Conservation (phyloP, 2,329 filamentous ascomycete species). For the Ophiostoma angusticollis region DNA sequence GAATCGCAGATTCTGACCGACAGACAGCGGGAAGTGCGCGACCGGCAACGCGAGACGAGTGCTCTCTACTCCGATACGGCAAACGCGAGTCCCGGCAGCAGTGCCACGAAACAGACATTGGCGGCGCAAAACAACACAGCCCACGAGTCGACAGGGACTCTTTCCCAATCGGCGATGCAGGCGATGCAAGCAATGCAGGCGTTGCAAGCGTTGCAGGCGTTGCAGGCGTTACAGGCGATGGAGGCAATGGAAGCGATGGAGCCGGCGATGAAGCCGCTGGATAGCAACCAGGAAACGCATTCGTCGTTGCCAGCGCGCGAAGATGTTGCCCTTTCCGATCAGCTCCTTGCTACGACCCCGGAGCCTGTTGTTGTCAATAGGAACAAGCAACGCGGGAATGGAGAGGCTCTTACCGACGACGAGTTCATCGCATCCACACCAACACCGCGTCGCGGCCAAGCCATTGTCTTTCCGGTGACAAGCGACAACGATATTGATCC, state of each 20-base stretch:
- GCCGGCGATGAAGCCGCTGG: too few species aligned
- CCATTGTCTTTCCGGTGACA: slow-evolving; percentile 29
- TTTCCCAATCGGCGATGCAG: slow-evolving; percentile 1
- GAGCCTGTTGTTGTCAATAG: slow-evolving; percentile 19
- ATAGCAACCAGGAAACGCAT: slow-evolving; percentile 5
- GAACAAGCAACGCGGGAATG: slow-evolving; percentile 14
- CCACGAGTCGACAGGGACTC: neutral
- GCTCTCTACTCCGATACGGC: slow-evolving; percentile 55
- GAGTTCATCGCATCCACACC: slow-evolving; percentile 48
- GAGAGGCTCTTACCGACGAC: slow-evolving; percentile 31
- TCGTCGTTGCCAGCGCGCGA: slow-evolving; percentile 1
- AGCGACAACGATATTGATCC: slow-evolving; percentile 31
- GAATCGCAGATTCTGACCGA: slow-evolving; percentile 70
- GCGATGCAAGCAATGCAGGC: too few species aligned
- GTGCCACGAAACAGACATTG: neutral
- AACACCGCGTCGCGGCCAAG: slow-evolving; percentile 44
- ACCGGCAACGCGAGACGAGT: slow-evolving; percentile 55
- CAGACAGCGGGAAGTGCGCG: slow-evolving; percentile 63
- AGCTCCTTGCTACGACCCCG: slow-evolving; percentile 30
- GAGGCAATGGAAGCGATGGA: too few species aligned
- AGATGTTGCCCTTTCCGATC: slow-evolving; percentile 9
- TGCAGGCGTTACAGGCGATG: too few species aligned
- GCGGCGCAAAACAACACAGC: slow-evolving; percentile 3
- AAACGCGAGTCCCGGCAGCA: slow-evolving; percentile 35
- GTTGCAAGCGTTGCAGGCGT: too few species aligned